Base-by-base conservation (phyloP, 192 early-diverging fungal genomes). In the Neocallimastix lanati region DNA sequence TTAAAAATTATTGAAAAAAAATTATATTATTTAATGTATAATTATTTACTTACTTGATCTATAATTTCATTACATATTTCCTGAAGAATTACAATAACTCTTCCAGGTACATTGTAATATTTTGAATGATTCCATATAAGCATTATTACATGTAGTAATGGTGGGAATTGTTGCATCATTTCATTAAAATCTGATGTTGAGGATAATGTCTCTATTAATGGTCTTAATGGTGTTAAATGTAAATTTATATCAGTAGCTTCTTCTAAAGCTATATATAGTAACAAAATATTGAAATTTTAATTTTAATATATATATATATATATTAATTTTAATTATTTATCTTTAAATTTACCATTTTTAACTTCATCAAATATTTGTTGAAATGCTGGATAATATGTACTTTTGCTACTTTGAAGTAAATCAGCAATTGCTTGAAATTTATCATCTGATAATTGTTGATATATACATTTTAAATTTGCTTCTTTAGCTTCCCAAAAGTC, bases 351-450 rank as follows among this genome's bases (percentile, higher is more conserved):
- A 90, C 88, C 88, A 76, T 84, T 85, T 13, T 89, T 88, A 33
- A 91, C 90, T 80, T 91, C 90, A 36, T 91, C 86, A 82, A 90
- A 87, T 27, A 91, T 91, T 83, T 86, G 86, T 79, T 84, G 82
- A 80, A 91, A 91, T 2, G 90, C 90, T n/a, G 90, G 89, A 77
- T 88, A 91, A 82, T 91, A 91, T n/a, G 89, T 91, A 80, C 89
- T 90, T 30, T 91, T 90, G 77, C 85, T 88, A 27, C 79, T 78
- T 78, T 91, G 82, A 14, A 91, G 81, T 12, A 90, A 80, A 79
- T 84, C 83, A 1, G 86, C 83, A 78, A 91, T 91, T 78, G 87
- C 87, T 78, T 91, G 87, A 81, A 91, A 89, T 80, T 89, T 90
- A 38, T 87, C 85, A 35, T 91, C 90, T 18, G 88, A 88, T 27